Evolutionary conservation across 805 yeast genomes (phyloP).

Genomic region (Lipomyces chichibuensis): DNA sequence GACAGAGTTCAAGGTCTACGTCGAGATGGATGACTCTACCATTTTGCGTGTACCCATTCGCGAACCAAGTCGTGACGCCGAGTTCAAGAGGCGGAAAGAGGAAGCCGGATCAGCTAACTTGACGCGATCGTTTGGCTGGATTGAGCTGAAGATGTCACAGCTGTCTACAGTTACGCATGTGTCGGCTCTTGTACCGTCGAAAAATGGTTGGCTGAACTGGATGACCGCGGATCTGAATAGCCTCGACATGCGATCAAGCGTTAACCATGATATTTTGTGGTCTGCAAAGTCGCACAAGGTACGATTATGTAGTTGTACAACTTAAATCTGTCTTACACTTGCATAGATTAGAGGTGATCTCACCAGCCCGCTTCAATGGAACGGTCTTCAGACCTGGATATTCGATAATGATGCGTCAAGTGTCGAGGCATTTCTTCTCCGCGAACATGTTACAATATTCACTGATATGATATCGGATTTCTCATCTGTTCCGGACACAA

Average conservation of each 20-base stretch:
- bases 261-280: constrained; percentile 82
- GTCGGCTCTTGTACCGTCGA: constrained; percentile 58
- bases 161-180: constrained; percentile 55
- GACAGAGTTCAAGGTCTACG: constrained; percentile 58
- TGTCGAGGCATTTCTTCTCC: constrained; percentile 63
- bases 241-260: constrained; percentile 76
- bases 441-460: constrained; percentile 79
- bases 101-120: constrained; percentile 44
- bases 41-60: constrained; percentile 78
- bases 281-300: constrained; percentile 51
- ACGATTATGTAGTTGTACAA: not conserved
- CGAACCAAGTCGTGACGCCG: constrained; percentile 75
- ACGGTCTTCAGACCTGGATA: constrained; percentile 71
- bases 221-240: constrained; percentile 52
- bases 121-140: constrained; percentile 85
- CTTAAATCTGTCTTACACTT: not conserved
- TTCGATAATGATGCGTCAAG: constrained; percentile 58
- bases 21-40: constrained; percentile 65
- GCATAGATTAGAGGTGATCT: constrained; percentile 61
- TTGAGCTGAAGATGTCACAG: constrained; percentile 66
- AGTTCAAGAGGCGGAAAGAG: constrained; percentile 43
- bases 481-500: constrained; percentile 62
- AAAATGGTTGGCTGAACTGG: constrained; percentile 58
- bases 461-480: constrained; percentile 79
- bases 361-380: constrained; percentile 81